phyloP scores from a whole-genome alignment of 2,329 filamentous ascomycete species.

The Colletotrichum sp. region DNA sequence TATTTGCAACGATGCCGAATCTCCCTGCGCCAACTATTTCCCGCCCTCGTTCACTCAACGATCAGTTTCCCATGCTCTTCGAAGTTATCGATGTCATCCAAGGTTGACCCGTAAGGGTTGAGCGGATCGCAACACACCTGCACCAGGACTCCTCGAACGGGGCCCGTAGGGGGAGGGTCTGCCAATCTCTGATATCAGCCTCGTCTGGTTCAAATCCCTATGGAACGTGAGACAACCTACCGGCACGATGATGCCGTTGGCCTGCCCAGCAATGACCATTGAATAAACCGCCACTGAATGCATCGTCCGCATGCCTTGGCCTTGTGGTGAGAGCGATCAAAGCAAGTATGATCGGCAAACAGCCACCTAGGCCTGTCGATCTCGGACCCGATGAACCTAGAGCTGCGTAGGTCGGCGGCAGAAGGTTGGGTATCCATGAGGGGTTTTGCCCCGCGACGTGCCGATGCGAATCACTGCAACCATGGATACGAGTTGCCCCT shows the following conservation, averaged over 20 bases:
- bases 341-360: constrained; percentile 41
- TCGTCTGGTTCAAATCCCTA: neutral
- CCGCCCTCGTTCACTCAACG: neutral
- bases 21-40: neutral
- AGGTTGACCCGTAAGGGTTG: constrained; percentile 31
- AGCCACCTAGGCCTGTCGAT: constrained; percentile 40
- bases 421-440: constrained; percentile 42
- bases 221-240: neutral
- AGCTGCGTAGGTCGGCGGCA: constrained; percentile 36
- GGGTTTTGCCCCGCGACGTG: constrained; percentile 34
- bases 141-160: constrained; percentile 37
- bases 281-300: constrained; percentile 17
- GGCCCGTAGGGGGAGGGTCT: constrained; percentile 30
- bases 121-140: constrained; percentile 35
- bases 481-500: constrained; percentile 26
- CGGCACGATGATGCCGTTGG: neutral
- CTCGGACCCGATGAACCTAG: neutral
- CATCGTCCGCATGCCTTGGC: neutral
- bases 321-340: constrained; percentile 39
- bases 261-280: neutral
- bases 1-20: neutral
- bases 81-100: constrained; percentile 26
- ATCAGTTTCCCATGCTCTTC: constrained; percentile 25
- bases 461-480: constrained; percentile 23
- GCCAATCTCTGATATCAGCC: neutral